Base-by-base conservation (phyloP, 371 early-diverging fungal species). In the Rhizomucor pusillus region DNA sequence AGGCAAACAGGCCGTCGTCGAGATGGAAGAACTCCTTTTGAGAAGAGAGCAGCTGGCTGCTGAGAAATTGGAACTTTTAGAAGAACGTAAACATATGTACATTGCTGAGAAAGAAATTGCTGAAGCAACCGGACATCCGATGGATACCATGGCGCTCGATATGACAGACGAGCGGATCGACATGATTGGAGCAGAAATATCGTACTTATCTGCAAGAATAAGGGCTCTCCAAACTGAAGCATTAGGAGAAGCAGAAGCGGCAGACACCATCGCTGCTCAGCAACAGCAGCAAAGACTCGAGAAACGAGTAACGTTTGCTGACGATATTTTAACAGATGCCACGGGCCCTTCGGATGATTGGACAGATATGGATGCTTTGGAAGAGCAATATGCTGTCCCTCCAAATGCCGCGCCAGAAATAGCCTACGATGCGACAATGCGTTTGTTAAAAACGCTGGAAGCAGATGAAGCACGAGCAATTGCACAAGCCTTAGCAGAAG, bases 151-250 rank as follows among this genome's bases (percentile, higher is more conserved):
- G 52, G 77, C 84, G 0, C 66, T 81, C 7, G 74, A 80, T 20
- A 84, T 90, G 56, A 87, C 88, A 67, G 90, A 92, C 56, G 92
- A 92, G 43, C 87, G 92, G 5, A 79, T 95, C 34, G 87, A 87
- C 37, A 77, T 89, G 52, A 86, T 94, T 22, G 91, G 90, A 44
- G 85, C 92, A 11, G 94, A 93, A 61, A 83, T 94, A 20, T 74
- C 86, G 6, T 90, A 87, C 62, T 64, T 90, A 22, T 82, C 87
- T 24, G 85, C 88, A 37, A 79, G 87, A 39, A 82, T 92, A 43
- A 78, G 82, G 16, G 84, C 85, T 13, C 63, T 88, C 14, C 88
- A 90, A 62, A 82, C 86, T 6, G 89, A 89, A 54, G 83, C 88
- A 7, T 85, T 86, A 13, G 81, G 73, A 14, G 76, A 75, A 35